phyloP scores from a whole-genome alignment of 208 protist species.

The Wallacemonas sp. region DNA sequence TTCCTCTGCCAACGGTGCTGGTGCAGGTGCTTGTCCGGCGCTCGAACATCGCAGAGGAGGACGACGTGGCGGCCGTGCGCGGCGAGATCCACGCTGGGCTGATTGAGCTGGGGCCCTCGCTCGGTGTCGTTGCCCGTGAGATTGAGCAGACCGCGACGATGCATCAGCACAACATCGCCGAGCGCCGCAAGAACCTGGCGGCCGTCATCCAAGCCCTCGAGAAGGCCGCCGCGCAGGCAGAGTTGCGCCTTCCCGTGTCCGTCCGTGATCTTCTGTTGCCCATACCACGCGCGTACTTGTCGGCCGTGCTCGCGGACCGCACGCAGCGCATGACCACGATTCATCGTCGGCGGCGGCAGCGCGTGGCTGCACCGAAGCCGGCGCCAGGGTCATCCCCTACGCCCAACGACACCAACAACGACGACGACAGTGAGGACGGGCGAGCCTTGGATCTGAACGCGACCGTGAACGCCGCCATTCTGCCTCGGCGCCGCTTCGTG shows the following conservation, averaged over 20 bases:
- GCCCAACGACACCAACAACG: too few species aligned
- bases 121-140: constrained; percentile 66
- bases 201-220: constrained; percentile 47
- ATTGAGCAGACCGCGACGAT: constrained; percentile 53
- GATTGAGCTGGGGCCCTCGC: constrained; percentile 75
- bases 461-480: too few species aligned
- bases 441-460: too few species aligned
- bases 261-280: constrained; percentile 75
- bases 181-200: constrained; percentile 28
- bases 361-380: constrained; percentile 16
- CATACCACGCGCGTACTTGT: constrained; percentile 54
- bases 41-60: constrained; percentile 13
- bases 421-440: too few species aligned
- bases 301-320: constrained; percentile 29
- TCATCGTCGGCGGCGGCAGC: constrained; percentile 18
- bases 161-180: constrained; percentile 25
- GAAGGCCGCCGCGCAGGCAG: constrained; percentile 21
- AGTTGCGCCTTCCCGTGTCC: constrained; percentile 38
- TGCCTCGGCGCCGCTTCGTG: constrained; percentile 15
- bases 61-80: constrained; percentile 46
- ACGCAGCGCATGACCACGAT: constrained; percentile 19
- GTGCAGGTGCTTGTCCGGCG: constrained; percentile 28
- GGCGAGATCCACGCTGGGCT: constrained; percentile 62
- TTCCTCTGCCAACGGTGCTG: constrained; percentile 60
- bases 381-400: too few species aligned